Evolutionary conservation across 1,139 yeast species (phyloP).

Genomic region (Candida neerlandica): DNA sequence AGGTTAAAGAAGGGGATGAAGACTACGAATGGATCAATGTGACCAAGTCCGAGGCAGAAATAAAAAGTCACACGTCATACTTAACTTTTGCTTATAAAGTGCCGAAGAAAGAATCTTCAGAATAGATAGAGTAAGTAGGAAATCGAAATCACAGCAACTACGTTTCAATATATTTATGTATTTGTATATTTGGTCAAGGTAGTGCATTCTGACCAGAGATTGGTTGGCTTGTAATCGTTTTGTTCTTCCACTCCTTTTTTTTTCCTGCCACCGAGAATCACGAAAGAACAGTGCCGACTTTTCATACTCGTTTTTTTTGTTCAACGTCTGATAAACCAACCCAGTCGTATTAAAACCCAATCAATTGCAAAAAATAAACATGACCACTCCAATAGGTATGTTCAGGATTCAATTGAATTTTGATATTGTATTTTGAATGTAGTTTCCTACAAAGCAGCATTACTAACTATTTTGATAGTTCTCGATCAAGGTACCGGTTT

Average conservation of each 20-base stretch:
- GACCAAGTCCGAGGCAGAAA: conserved; percentile 77
- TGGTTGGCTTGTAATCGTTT: not conserved
- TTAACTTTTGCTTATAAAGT: conserved; percentile 75
- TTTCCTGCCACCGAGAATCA: conserved; percentile 6
- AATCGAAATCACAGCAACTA: not conserved
- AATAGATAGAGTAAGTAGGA: conserved; percentile 5
- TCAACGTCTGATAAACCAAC: not conserved
- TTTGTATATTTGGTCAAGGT: not conserved
- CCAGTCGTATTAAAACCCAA: not conserved
- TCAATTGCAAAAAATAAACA: not conserved
- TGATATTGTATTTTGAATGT: not conserved
- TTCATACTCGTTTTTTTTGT: not conserved
- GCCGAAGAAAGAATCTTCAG: conserved; percentile 4
- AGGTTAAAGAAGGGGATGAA: conserved; percentile 85
- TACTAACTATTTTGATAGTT: conserved; percentile 42
- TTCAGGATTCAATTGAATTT: conserved; percentile 14
- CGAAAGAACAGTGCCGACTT: conserved; percentile 3
- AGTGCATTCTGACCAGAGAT: not conserved
- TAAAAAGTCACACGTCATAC: conserved; percentile 93
- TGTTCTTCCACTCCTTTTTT: not conserved
- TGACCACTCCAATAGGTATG: conserved; percentile 44
- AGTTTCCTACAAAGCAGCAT: not conserved
- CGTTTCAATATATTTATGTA: not conserved
- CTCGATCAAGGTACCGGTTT: conserved; percentile 99
- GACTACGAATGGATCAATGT: conserved; percentile 80